Evolutionary conservation across 768 basidiomycete species (phyloP).

Genomic region (Boletus rubroflammeus): DNA sequence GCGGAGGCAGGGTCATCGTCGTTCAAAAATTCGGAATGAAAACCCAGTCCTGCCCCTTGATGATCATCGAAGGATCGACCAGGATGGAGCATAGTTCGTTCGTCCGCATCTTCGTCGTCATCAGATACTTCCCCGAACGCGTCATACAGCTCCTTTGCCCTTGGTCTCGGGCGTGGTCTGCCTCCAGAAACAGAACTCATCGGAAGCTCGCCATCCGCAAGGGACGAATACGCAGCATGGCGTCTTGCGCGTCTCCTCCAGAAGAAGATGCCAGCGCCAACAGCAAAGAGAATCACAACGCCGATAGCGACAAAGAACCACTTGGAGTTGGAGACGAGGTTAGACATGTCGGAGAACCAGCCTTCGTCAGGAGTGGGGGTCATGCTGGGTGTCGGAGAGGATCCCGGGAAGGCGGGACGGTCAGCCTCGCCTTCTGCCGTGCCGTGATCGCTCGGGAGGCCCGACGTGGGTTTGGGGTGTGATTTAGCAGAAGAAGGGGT

Average conservation of each 20-base stretch:
- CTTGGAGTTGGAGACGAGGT: constrained; percentile 68
- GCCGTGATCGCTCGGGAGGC: constrained; percentile 85
- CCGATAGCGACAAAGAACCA: constrained; percentile 91
- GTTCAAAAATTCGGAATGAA: constrained; percentile 80
- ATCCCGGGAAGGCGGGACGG: constrained; percentile 62
- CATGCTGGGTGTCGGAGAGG: constrained; percentile 37
- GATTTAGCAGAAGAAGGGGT: constrained; percentile 51
- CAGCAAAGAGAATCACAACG: constrained; percentile 71
- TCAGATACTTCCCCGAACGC: constrained; percentile 92
- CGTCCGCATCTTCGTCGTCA: constrained; percentile 76
- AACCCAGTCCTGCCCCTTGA: constrained; percentile 43
- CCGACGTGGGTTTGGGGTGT: constrained; percentile 79
- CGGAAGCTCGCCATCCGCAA: constrained; percentile 66
- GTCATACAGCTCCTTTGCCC: constrained; percentile 91
- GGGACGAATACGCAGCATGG: constrained; percentile 49
- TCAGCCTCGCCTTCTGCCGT: constrained; percentile 74
- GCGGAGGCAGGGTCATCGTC: constrained; percentile 59
- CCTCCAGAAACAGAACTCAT: constrained; percentile 66
- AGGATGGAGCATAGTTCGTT: constrained; percentile 58
- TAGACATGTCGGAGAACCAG: constrained; percentile 79
- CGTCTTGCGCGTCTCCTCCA: constrained; percentile 57
- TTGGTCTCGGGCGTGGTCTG: constrained; percentile 35
- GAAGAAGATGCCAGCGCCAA: constrained; percentile 72
- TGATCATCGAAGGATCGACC: constrained; percentile 33
- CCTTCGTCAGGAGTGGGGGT: constrained; percentile 71